phyloP scores from a whole-genome alignment of 768 basidiomycete genomes.

The Suillus occidentalis region DNA sequence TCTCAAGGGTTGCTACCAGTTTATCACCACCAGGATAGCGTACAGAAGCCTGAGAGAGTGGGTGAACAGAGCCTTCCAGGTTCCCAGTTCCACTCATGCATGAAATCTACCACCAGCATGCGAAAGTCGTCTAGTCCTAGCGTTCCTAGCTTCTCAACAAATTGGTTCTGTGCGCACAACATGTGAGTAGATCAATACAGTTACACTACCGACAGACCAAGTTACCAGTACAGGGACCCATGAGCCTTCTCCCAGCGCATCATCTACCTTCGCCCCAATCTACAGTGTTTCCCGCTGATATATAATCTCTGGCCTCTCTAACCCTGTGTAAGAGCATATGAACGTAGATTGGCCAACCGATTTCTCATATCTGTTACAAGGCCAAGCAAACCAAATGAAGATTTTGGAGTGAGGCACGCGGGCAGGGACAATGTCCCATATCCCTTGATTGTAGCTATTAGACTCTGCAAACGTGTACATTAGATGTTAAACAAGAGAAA shows the following conservation, averaged over 20 bases:
- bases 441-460: not conserved
- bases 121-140: not conserved
- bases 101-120: not conserved
- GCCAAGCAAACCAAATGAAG: not conserved
- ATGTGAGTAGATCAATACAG: too few relatives aligned
- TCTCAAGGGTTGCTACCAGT: not conserved
- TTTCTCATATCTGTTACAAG: not conserved
- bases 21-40: not conserved
- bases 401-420: not conserved
- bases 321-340: not conserved
- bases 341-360: not conserved
- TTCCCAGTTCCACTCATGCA: not conserved
- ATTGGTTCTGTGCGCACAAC: not conserved
- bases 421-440: not conserved
- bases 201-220: too few relatives aligned
- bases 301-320: not conserved
- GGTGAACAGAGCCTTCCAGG: not conserved
- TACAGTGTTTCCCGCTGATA: not conserved
- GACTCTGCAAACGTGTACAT: not conserved
- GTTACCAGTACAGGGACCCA: not conserved
- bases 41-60: not conserved
- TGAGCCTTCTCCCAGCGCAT: not conserved
- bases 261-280: not conserved
- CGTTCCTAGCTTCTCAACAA: not conserved
- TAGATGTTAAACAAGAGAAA: too few relatives aligned